Evolutionary conservation across 1,284 basidiomycete species (phyloP), one percentile per base, ranked within the genome.

Genomic region (Ustilago curta): DNA sequence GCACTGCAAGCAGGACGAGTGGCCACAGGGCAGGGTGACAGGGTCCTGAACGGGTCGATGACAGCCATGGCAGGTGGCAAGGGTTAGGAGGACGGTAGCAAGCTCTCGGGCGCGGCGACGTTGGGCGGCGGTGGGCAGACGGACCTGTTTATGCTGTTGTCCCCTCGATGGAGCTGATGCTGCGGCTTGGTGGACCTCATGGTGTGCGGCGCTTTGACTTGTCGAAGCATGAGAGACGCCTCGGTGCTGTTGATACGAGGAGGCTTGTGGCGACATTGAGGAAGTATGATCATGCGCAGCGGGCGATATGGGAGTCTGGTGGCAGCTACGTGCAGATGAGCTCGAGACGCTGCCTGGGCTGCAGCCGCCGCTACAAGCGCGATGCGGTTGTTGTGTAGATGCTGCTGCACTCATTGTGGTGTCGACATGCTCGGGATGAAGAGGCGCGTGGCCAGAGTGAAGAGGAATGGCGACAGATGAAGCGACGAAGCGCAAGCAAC

Each of bases 1-100:
- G 45, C 80, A 82, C 23, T 69, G 68, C n/a, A 77, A 44, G 60
- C 80, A 82, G 0, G 77, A 62, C 7, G 76, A 73, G 56, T 82
- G 80, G n/a, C 78, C 80, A 53, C 80, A 82, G 3, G 80, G 79
- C 0, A 82, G 57, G 6, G 80, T 79, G 43, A 82, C 59, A 3
- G 80, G 77, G 23, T 80, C 77, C n/a, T 57, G 52, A 9, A 79
- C 56, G 8, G 78, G 68, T 12, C 67, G 56, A 5, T 43, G 35
- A 57, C 80, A 82, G 18, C 43, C 70, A n/a, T 68, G 53, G 54
- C 80, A 82, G 9, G 54, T 66, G 23, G 67, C 63, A 16, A 76
- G 49, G 12, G 56, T 64, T 29, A 81, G 56, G 16, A 81, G 55
- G 8, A 68, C 63, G 12, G 65, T 66, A 23, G 77, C 74, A 9